phyloP scores from a whole-genome alignment of 2,329 filamentous ascomycete genomes.

The Davidsoniella australis region DNA sequence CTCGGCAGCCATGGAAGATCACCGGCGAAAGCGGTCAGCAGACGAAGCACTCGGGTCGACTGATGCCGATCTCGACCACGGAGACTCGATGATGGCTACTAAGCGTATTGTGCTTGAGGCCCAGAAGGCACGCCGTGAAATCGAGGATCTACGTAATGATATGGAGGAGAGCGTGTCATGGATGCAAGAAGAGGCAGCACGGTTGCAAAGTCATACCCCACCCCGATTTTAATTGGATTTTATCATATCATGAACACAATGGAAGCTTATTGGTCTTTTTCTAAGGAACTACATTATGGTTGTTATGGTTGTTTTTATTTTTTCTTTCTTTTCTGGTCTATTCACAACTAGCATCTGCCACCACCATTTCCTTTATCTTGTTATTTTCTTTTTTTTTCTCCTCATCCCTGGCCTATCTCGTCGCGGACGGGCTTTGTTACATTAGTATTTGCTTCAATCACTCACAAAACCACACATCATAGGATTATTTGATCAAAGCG shows the following conservation, averaged over 20 bases:
- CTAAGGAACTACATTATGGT: too few relatives aligned
- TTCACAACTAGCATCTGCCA: too few relatives aligned
- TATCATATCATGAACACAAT: too few relatives aligned
- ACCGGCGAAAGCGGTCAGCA: constrained; percentile 19
- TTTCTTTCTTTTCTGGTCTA: too few relatives aligned
- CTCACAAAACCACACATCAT: too few relatives aligned
- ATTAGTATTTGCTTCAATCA: too few relatives aligned
- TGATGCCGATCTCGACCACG: constrained; percentile 6
- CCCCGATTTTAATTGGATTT: background rate
- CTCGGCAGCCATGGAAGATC: constrained; percentile 14
- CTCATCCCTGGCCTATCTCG: too few relatives aligned
- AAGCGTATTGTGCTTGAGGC: constrained; percentile 28
- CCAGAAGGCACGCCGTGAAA: constrained; percentile 23
- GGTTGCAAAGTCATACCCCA: constrained; percentile 22
- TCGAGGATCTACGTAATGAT: constrained; percentile 26
- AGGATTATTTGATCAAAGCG: background rate
- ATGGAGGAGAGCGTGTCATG: constrained; percentile 30
- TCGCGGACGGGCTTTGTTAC: too few relatives aligned
- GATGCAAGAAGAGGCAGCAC: constrained; percentile 29
- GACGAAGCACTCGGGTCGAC: constrained; percentile 16
- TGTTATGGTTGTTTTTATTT: too few relatives aligned
- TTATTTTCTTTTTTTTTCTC: too few relatives aligned
- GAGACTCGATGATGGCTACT: constrained; percentile 13
- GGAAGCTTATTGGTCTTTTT: too few relatives aligned
- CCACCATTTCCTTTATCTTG: too few relatives aligned